Evolutionary conservation across 2,329 filamentous ascomycete species (phyloP), one percentile per base, ranked within the genome.

Genomic region (Aureobasidium sp.): DNA sequence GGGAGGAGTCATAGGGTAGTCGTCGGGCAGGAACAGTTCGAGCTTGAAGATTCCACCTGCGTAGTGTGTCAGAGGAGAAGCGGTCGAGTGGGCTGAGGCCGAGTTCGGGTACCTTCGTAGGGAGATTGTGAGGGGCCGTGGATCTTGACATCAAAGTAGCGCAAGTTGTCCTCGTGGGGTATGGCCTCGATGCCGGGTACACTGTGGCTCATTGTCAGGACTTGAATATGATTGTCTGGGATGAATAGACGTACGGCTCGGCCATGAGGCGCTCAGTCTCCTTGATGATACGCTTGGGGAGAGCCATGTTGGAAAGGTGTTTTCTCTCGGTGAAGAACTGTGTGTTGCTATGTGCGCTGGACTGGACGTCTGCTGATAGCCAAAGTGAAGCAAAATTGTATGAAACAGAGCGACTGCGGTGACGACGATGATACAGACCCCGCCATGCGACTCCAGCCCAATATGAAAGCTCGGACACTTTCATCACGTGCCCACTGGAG

Each of bases 1-100:
- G 47, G 94, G 94, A 58, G 94, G 93, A 35, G 91, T 96, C 94
- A 99, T 99, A 43, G 94, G 94, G 74, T 99, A 99, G 78, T 99
- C 94, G 71, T 99, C 94, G 46, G 95, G 95, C 25, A 99, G 83
- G 75, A 99, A 99, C 21, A 99, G 85, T 75, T 99, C 94, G 64
- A 97, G 87, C 76, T 95, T 93, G 81, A 99, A 99, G 65, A 96
- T 83, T 51, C 95, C 94, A 64, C 83, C 85, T 85, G 69, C 53
- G 10, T n/a, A 17, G 3, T 6, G 25, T 19, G 58, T 57, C 38
- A 58, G 40, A 47, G 15, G 9, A 25, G 37, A 23, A 9, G 7
- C 1, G 11, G 9, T 23, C 25, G 23, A 5, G 23, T 10, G 17
- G 33, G 23, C 15, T 25, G 19, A 60, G 31, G 19, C 51, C 29